Percentiles rank a stretch among this genome's conserved stretches.
Evolutionary conservation across 1,284 basidiomycete genomes (phyloP).

Genomic region (Austroboletus olivaceoglutinosus): DNA sequence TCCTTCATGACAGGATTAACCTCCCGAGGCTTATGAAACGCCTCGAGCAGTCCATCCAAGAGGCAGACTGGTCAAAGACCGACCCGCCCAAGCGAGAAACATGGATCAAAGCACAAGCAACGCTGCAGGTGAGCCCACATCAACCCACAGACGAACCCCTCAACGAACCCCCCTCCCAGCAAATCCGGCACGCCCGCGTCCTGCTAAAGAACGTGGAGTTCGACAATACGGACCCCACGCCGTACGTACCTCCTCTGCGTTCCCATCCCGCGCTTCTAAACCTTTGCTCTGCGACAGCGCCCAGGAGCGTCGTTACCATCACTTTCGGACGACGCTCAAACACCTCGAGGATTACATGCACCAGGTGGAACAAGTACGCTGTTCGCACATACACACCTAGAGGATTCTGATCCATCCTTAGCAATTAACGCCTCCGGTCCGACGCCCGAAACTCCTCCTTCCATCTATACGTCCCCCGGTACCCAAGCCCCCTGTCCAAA

Average conservation of each 20-base stretch:
- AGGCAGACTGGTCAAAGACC: conserved; percentile 48
- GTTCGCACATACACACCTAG: not conserved
- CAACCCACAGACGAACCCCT: not conserved
- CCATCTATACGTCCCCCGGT: conserved; percentile 34
- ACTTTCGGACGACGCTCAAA: conserved; percentile 50
- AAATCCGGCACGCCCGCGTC: conserved; percentile 58
- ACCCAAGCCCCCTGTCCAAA: conserved; percentile 6
- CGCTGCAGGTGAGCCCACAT: conserved; percentile 50
- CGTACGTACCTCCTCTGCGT: conserved; percentile 37
- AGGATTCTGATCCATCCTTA: conserved; percentile 5
- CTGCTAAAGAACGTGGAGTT: conserved; percentile 57
- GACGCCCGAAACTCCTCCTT: conserved; percentile 39
- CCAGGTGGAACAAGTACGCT: conserved; percentile 47
- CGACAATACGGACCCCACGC: conserved; percentile 42
- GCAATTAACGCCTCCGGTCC: conserved; percentile 37
- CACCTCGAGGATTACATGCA: conserved; percentile 50
- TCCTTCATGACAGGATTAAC: conserved; percentile 66
- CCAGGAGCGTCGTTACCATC: conserved; percentile 41
- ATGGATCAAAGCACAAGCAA: conserved; percentile 58
- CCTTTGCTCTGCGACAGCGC: conserved; percentile 31
- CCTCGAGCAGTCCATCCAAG: conserved; percentile 55
- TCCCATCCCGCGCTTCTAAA: not conserved
- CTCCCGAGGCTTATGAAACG: conserved; percentile 58
- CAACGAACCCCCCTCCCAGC: conserved; percentile 38
- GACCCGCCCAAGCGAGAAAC: conserved; percentile 33